Percentiles rank a stretch among this genome's conserved stretches.
phyloP scores from a whole-genome alignment of 2,329 filamentous ascomycete species.

The Blastomyces parvus region DNA sequence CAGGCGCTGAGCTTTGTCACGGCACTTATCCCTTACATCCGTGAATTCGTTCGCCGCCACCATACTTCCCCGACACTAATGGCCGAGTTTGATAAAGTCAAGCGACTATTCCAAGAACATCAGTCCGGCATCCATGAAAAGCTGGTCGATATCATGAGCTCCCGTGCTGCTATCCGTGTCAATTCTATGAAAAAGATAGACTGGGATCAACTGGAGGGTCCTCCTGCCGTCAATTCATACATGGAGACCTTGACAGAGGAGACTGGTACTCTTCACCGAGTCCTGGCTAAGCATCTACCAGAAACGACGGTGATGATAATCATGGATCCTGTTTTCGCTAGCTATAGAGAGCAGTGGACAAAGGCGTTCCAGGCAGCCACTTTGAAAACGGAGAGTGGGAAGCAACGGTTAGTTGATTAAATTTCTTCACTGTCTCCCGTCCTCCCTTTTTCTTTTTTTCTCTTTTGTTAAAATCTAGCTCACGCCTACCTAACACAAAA shows the following conservation, averaged over 20 bases:
- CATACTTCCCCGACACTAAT: conserved; percentile 50
- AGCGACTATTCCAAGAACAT: conserved; percentile 75
- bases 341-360: conserved; percentile 70
- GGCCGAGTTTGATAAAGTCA: conserved; percentile 80
- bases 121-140: conserved; percentile 88
- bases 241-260: conserved; percentile 85
- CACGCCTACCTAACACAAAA: conserved; percentile 14
- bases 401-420: conserved; percentile 53
- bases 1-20: conserved; percentile 84
- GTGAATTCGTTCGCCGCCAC: conserved; percentile 82
- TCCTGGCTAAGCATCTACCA: conserved; percentile 70
- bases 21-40: conserved; percentile 75
- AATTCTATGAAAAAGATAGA: conserved; percentile 64
- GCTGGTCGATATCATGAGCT: conserved; percentile 83
- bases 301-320: conserved; percentile 70
- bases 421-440: conserved; percentile 7
- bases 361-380: conserved; percentile 57
- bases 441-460: conserved; percentile 18
- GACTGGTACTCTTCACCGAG: conserved; percentile 72
- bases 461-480: conserved; percentile 20
- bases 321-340: conserved; percentile 74
- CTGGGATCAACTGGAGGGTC: conserved; percentile 53
- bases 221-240: conserved; percentile 52
- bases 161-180: conserved; percentile 62
- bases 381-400: conserved; percentile 57